Evolutionary conservation across 108 stramenopile species (phyloP).

Genomic region (Phaeodactylum tricornutum): DNA sequence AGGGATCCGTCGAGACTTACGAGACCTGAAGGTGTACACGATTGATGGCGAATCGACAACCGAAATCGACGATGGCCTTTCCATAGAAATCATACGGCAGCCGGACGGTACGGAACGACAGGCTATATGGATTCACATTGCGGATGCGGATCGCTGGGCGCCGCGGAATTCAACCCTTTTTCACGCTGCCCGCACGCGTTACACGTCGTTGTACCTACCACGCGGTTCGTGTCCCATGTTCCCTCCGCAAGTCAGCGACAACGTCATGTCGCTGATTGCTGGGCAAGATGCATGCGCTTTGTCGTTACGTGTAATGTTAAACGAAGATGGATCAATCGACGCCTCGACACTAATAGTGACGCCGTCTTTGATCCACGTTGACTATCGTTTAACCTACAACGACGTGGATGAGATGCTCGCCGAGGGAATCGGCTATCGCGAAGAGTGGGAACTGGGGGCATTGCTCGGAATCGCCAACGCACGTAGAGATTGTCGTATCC

Average conservation of each 20-base stretch:
- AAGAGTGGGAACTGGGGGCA: constrained; percentile 81
- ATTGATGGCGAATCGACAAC: constrained; percentile 53
- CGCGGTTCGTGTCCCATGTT: constrained; percentile 55
- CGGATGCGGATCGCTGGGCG: constrained; percentile 71
- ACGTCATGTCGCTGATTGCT: constrained; percentile 48
- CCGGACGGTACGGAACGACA: constrained; percentile 20
- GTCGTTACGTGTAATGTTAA: constrained; percentile 58
- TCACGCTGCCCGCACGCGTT: constrained; percentile 37
- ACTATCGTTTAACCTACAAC: constrained; percentile 71
- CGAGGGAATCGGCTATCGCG: constrained; percentile 55
- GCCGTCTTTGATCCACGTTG: constrained; percentile 45
- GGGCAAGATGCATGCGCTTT: constrained; percentile 34
- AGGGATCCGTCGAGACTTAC: constrained; percentile 51
- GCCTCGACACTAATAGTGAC: constrained; percentile 37
- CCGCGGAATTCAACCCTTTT: constrained; percentile 42
- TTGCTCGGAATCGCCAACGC: constrained; percentile 43
- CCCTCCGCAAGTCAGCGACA: constrained; percentile 35
- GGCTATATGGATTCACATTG: constrained; percentile 75
- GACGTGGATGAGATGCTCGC: constrained; percentile 81
- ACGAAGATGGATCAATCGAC: constrained; percentile 57
- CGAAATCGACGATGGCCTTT: constrained; percentile 78
- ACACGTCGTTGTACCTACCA: constrained; percentile 63
- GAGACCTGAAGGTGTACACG: constrained; percentile 57
- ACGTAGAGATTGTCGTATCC: constrained; percentile 42
- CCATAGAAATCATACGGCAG: constrained; percentile 30